These are phyloP conservation scores for Petunia hybrid DNA, from an alignment of 305 asterid genomes.

Conservation along the genomic window DNA sequence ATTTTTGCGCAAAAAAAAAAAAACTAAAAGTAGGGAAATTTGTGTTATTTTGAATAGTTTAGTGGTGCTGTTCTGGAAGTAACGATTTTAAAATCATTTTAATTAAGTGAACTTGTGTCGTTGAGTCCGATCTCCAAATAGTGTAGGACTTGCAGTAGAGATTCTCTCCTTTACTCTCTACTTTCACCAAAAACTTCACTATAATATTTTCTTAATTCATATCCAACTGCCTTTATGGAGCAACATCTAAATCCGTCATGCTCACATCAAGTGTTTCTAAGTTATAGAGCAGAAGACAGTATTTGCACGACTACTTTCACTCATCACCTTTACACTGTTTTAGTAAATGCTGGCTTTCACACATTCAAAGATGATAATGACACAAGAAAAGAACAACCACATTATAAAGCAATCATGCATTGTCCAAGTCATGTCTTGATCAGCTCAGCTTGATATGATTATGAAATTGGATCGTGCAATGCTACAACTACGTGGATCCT, in stretches of 20 bases:
- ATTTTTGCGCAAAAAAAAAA: no score
- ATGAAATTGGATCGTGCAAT: conserved; percentile 12
- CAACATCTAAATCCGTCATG: not conserved
- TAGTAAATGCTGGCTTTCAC: conserved; percentile 30
- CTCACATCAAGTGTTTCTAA: conserved; percentile 26
- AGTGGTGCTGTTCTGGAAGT: no score
- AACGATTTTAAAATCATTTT: no score
- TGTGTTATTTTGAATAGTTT: no score
- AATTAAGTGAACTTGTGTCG: no score
- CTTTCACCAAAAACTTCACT: no score
- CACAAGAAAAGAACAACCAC: not conserved
- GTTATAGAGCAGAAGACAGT: conserved; percentile 26
- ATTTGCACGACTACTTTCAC: not conserved
- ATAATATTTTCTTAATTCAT: no score
- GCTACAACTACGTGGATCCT: conserved; percentile 27
- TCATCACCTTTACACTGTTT: conserved; percentile 30
- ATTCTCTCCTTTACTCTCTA: no score
- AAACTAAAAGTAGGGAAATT: no score
- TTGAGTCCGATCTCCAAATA: no score
- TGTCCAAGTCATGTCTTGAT: conserved; percentile 28
- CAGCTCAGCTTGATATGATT: conserved; percentile 18
- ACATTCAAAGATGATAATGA: conserved; percentile 19
- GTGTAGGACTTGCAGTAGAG: no score
- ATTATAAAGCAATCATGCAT: conserved; percentile 18
- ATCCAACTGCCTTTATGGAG: no score